These are phyloP conservation scores for Baorangia bicolor DNA, from an alignment of 768 basidiomycete species.

Conservation along the genomic window DNA sequence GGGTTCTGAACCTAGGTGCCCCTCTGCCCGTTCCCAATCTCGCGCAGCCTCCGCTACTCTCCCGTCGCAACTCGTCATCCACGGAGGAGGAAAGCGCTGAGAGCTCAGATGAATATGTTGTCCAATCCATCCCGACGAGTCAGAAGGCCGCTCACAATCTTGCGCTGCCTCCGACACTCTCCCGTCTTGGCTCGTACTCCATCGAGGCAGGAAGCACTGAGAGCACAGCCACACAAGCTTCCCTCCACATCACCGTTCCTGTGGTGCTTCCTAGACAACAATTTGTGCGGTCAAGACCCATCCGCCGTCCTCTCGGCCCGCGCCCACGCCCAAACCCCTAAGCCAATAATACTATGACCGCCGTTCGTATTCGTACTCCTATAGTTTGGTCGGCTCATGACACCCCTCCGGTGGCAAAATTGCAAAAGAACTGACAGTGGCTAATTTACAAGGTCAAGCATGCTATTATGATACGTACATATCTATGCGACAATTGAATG, in stretches of 20 bases:
- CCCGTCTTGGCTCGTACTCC: not conserved
- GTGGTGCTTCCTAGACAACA: not conserved
- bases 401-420: not conserved
- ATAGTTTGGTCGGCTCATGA: not conserved
- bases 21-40: not conserved
- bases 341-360: not conserved
- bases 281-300: too few species aligned
- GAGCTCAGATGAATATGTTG: not conserved
- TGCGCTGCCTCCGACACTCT: not conserved
- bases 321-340: not conserved
- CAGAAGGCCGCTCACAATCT: not conserved
- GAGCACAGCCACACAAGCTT: not conserved
- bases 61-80: not conserved
- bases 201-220: not conserved
- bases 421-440: not conserved
- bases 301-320: not conserved
- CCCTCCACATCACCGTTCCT: not conserved
- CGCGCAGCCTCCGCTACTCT: not conserved
- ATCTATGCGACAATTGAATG: not conserved
- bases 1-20: conserved; percentile 26
- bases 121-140: too few species aligned
- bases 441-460: not conserved
- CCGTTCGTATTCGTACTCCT: too few species aligned
- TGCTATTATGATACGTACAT: not conserved
- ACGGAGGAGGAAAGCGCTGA: not conserved